Percentiles rank a stretch among this genome's conserved stretches.
Evolutionary conservation across 2,329 filamentous ascomycete genomes (phyloP).

Genomic region (Verticillium tricorpus): DNA sequence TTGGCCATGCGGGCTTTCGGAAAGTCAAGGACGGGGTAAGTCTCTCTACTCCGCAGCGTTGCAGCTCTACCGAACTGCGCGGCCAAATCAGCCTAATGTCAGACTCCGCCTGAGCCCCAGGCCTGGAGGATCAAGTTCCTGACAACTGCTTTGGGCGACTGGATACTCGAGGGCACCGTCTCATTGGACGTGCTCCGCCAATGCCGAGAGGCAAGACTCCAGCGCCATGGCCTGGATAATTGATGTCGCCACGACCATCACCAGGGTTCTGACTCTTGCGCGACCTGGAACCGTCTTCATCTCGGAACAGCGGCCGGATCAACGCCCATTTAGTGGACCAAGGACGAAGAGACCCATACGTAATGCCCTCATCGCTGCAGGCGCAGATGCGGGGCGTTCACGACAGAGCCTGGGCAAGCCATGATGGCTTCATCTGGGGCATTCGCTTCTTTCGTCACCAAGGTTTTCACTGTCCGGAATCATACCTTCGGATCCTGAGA

Average conservation of each 20-base stretch:
- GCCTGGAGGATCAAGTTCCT: constrained; percentile 3
- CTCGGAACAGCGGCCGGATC: not conserved
- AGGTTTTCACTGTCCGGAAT: not conserved
- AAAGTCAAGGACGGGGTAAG: not conserved
- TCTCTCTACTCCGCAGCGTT: not conserved
- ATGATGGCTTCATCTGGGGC: not conserved
- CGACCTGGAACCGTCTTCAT: not conserved
- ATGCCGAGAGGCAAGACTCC: not conserved
- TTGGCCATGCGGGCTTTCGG: not conserved
- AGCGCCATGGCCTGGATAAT: not conserved
- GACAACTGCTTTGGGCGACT: not conserved
- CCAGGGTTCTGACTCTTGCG: not conserved
- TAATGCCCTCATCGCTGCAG: not conserved
- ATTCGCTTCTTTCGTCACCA: not conserved
- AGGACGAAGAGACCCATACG: not conserved
- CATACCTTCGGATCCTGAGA: not conserved
- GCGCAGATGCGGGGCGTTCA: not conserved
- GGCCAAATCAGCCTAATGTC: not conserved
- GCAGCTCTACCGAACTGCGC: not conserved
- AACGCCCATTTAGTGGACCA: not conserved
- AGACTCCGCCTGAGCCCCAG: not conserved
- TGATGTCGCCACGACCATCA: not conserved
- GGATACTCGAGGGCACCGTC: not conserved
- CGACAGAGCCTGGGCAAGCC: not conserved
- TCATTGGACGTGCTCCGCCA: not conserved